These are phyloP conservation scores for Citrullus colocynthis DNA, from an alignment of 306 rosid genomes.

Conservation along the genomic window DNA sequence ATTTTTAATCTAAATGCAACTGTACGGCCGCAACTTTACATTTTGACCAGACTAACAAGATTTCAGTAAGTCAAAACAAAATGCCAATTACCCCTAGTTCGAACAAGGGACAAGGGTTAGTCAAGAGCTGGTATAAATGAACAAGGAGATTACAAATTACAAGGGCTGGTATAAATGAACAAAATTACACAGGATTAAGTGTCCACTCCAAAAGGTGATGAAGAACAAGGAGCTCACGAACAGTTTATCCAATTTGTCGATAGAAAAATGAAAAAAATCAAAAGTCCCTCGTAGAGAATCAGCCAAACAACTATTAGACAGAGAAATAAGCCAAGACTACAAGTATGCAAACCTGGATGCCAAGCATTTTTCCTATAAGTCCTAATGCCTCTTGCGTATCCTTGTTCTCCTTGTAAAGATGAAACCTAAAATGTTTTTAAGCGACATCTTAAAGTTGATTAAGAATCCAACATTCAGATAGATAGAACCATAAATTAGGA, in stretches of 20 bases:
- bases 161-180: too few species aligned
- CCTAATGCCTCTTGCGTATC: slow-evolving; percentile 94
- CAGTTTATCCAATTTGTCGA: background rate
- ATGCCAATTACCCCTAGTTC: too few species aligned
- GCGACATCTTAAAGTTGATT: background rate
- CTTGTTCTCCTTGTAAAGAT: slow-evolving; percentile 91
- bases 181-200: background rate
- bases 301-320: background rate
- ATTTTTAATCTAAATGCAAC: too few species aligned
- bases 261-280: background rate
- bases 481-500: background rate
- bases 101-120: too few species aligned
- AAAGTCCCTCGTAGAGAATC: background rate
- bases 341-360: slow-evolving; percentile 51
- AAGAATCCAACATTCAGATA: background rate
- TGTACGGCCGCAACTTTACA: too few species aligned
- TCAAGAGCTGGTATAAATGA: too few species aligned
- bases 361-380: slow-evolving; percentile 76
- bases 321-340: background rate
- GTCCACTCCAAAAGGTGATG: background rate
- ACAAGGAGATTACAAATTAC: too few species aligned
- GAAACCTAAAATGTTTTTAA: slow-evolving; percentile 42
- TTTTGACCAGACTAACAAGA: too few species aligned
- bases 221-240: background rate
- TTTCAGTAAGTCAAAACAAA: too few species aligned